Evolutionary conservation across 352 stramenopile genomes (phyloP).

Genomic region (Phytophthora kernoviae): DNA sequence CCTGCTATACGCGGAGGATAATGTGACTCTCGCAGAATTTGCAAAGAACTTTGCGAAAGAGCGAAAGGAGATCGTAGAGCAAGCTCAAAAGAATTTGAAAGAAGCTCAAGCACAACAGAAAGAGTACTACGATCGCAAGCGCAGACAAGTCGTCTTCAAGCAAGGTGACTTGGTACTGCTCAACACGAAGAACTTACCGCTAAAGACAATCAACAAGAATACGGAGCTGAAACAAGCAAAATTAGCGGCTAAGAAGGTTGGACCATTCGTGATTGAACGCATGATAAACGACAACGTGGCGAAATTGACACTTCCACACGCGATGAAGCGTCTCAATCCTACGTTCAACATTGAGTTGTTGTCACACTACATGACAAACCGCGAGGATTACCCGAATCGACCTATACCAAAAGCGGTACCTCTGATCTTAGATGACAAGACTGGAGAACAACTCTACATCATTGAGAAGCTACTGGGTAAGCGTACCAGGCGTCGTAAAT

Average conservation of each 20-base stretch:
- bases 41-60: neutral
- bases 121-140: slow-evolving; percentile 5
- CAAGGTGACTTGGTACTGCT: slow-evolving; percentile 11
- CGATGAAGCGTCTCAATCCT: neutral
- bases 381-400: too few relatives aligned
- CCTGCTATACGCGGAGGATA: too few relatives aligned
- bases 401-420: too few relatives aligned
- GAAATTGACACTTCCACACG: too few relatives aligned
- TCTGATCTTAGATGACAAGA: too few relatives aligned
- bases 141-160: neutral
- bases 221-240: slow-evolving; percentile 16
- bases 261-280: slow-evolving; percentile 5
- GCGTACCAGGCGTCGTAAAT: too few relatives aligned
- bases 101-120: slow-evolving; percentile 12
- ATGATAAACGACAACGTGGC: too few relatives aligned
- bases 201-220: slow-evolving; percentile 1
- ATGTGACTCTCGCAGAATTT: too few relatives aligned
- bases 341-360: neutral
- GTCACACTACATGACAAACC: too few relatives aligned
- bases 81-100: neutral
- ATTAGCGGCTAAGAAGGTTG: slow-evolving; percentile 8
- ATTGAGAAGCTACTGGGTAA: too few relatives aligned
- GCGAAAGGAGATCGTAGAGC: slow-evolving; percentile 9
- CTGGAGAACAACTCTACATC: too few relatives aligned
- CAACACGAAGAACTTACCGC: slow-evolving; percentile 10